phyloP scores from a whole-genome alignment of 768 basidiomycete genomes.

The Mycena latifolia region DNA sequence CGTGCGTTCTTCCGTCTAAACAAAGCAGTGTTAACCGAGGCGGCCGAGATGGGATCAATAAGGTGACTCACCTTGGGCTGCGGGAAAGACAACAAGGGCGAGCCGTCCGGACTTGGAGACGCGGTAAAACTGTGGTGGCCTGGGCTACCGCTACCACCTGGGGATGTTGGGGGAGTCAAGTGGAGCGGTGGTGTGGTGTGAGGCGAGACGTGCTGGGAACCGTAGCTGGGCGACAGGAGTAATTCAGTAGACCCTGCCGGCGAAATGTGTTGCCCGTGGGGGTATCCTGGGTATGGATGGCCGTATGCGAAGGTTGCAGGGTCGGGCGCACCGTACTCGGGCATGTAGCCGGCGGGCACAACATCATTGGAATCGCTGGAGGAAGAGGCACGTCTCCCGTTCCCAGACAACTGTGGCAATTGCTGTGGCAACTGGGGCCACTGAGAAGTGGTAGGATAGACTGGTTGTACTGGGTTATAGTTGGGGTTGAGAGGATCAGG shows the following conservation, averaged over 20 bases:
- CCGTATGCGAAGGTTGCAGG: conserved; percentile 20
- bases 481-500: conserved; percentile 2
- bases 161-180: conserved; percentile 29
- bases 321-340: conserved; percentile 19
- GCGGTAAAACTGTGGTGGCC: conserved; percentile 20
- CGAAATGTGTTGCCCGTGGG: conserved; percentile 30
- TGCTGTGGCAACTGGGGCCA: conserved; percentile 11
- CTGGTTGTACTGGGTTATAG: conserved; percentile 28
- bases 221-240: conserved; percentile 33
- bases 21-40: conserved; percentile 21
- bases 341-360: conserved; percentile 8
- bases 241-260: conserved; percentile 31
- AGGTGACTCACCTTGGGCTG: conserved; percentile 28
- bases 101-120: conserved; percentile 32
- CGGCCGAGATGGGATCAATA: conserved; percentile 9
- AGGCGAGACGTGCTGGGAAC: conserved; percentile 33
- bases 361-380: conserved; percentile 3
- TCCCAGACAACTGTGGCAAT: background rate
- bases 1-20: conserved; percentile 40
- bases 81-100: conserved; percentile 17
- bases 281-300: conserved; percentile 23
- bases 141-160: conserved; percentile 23
- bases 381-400: conserved; percentile 14
- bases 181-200: conserved; percentile 34
- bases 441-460: conserved; percentile 29